phyloP scores from a whole-genome alignment of 768 basidiomycete species.

The Solioccasus polychromus region DNA sequence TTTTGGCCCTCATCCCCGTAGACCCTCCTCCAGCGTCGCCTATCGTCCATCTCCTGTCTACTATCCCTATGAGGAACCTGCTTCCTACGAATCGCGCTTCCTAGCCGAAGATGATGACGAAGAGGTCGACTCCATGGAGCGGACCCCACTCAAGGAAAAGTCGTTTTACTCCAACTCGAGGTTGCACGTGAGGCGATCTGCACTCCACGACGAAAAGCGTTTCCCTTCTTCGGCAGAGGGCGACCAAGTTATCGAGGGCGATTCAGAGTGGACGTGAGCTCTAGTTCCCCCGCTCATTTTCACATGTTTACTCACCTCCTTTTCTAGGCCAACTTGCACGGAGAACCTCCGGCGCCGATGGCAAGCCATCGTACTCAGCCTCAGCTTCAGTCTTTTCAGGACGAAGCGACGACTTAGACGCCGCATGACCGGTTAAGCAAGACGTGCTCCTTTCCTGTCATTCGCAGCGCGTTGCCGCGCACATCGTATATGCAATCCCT shows the following conservation, averaged over 20 bases:
- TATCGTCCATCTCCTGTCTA: constrained; percentile 23
- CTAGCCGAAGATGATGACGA: constrained; percentile 27
- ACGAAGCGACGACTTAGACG: constrained; percentile 39
- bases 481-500: constrained; percentile 23
- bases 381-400: constrained; percentile 59
- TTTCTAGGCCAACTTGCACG: constrained; percentile 52
- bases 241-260: constrained; percentile 13
- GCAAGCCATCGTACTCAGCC: constrained; percentile 54
- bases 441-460: constrained; percentile 4
- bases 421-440: constrained; percentile 25
- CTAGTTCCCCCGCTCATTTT: not conserved
- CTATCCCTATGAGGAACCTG: constrained; percentile 29
- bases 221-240: not conserved
- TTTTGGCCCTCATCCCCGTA: constrained; percentile 20
- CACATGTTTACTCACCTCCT: not conserved
- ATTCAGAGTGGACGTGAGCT: constrained; percentile 36
- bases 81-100: constrained; percentile 29
- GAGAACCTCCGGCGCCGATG: constrained; percentile 54
- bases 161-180: constrained; percentile 11
- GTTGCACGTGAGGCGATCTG: constrained; percentile 18
- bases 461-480: constrained; percentile 12
- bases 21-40: constrained; percentile 22
- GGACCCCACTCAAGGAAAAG: constrained; percentile 29
- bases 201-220: constrained; percentile 21
- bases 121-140: constrained; percentile 17